Evolutionary conservation across 495 filamentous ascomycete genomes (phyloP), one percentile per base, ranked within the genome.

Genomic region (Aspergillus heteromorphus): DNA sequence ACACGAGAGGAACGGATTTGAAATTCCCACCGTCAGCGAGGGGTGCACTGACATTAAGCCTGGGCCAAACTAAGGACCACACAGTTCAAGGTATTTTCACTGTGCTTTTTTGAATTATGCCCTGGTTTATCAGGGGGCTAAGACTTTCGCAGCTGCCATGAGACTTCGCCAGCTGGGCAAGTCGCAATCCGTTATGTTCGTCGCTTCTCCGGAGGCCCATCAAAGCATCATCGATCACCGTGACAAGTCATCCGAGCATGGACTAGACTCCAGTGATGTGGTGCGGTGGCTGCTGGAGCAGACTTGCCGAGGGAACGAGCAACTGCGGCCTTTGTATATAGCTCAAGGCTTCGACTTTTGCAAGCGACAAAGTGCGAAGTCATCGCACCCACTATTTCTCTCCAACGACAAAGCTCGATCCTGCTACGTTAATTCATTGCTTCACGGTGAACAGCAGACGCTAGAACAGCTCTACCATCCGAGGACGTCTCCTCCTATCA

Each of bases 1-100:
- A 91, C 58, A 91, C 87, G 0, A 70, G 88, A 59, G 88, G 88
- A 0, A 88, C 80, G 0, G 88, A 91, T 61, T 61, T 92, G n/a
- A 83, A 77, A 54, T 56, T 91, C 5, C 87, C 87, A 0, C 54
- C 56, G 0, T 8, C 73, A 18, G 83, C 81, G 38, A 60, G 73
- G n/a, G 88, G 82, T 6, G 85, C 84, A 2, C 73, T 92, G n/a
- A 91, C 86, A 0, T 67, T 92, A 1, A 83, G 87, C 0, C 76
- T 82, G 0, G 70, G 74, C 31, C 67, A 86, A 17, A 85, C 85
- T 0, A 90, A 92, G 60, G 87, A 91, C 47, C 74, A 78, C 27
- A 72, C 87, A 1, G 85, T 89, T 0, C 88, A 92, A 81, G 86
- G 85, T 87, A 73, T 18, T 63, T 58, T 48, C 70, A 47, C n/a